These are phyloP conservation scores for Trichosporon coremiiforme DNA, from an alignment of 1,284 basidiomycete genomes.

Conservation along the genomic window DNA sequence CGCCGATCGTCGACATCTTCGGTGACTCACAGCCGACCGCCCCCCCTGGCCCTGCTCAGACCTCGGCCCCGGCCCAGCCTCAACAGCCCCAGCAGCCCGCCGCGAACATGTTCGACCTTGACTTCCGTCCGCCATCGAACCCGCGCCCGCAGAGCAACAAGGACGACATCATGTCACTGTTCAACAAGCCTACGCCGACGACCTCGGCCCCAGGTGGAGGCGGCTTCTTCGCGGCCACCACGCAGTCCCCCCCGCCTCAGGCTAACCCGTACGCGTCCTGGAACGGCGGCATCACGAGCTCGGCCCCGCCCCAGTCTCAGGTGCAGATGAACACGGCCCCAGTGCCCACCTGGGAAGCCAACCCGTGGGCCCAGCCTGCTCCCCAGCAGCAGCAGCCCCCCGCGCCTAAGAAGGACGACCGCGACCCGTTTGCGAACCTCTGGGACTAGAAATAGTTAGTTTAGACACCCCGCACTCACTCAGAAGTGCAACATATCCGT, in stretches of 20 bases:
- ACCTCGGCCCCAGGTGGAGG: conserved; percentile 22
- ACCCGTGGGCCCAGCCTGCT: conserved; percentile 38
- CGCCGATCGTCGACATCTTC: conserved; percentile 48
- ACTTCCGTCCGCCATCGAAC: conserved; percentile 53
- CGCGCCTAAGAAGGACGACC: conserved; percentile 41
- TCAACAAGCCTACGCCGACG: conserved; percentile 40
- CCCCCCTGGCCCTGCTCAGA: conserved; percentile 29
- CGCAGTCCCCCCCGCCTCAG: conserved; percentile 25
- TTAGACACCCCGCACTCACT: no score
- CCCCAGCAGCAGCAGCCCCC: conserved; percentile 23
- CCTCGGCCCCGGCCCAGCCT: conserved; percentile 31
- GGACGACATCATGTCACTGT: conserved; percentile 57
- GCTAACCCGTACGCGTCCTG: conserved; percentile 42
- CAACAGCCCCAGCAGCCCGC: conserved; percentile 21
- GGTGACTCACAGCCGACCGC: conserved; percentile 38
- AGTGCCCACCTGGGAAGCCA: conserved; percentile 37
- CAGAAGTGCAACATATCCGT: no score
- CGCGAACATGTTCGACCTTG: conserved; percentile 56
- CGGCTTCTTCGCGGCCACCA: conserved; percentile 18
- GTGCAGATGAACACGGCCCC: conserved; percentile 27
- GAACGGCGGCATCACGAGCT: conserved; percentile 45
- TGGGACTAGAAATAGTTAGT: conserved; percentile 21
- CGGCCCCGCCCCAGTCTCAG: conserved; percentile 35
- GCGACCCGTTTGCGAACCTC: conserved; percentile 32
- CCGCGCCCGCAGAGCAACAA: conserved; percentile 36